Evolutionary conservation across 805 yeast genomes (phyloP).

Genomic region (Candida boidinii): DNA sequence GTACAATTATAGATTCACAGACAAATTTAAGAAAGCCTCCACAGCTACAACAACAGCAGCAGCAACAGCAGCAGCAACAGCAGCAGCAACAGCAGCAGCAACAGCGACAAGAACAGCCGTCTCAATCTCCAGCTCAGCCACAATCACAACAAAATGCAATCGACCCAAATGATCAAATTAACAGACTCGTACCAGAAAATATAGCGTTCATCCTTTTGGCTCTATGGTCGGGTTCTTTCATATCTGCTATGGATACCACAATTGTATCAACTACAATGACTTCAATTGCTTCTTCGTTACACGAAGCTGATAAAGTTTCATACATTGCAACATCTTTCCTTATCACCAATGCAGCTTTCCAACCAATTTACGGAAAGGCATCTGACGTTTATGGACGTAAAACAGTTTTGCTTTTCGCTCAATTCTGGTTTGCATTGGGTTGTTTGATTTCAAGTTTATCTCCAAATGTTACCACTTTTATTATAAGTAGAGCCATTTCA

Average conservation of each 20-base stretch:
- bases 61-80: too few relatives aligned
- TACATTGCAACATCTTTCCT: slow-evolving; percentile 74
- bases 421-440: slow-evolving; percentile 36
- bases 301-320: slow-evolving; percentile 39
- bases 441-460: slow-evolving; percentile 34
- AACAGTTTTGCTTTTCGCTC: slow-evolving; percentile 33
- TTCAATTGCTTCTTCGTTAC: slow-evolving; percentile 50
- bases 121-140: too few relatives aligned
- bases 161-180: too few relatives aligned
- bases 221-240: slow-evolving; percentile 36
- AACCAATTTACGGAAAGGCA: slow-evolving; percentile 64
- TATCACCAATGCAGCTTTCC: slow-evolving; percentile 64
- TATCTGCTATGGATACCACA: slow-evolving; percentile 52
- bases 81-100: too few relatives aligned
- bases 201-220: slow-evolving; percentile 19
- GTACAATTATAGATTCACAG: too few relatives aligned
- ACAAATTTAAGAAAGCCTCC: too few relatives aligned
- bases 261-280: slow-evolving; percentile 51
- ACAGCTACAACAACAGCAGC: too few relatives aligned
- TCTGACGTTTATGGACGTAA: slow-evolving; percentile 58
- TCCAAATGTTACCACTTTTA: slow-evolving; percentile 33
- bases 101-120: too few relatives aligned
- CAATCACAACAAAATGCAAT: too few relatives aligned
- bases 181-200: slow-evolving; percentile 16
- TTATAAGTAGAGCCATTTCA: slow-evolving; percentile 43